Base-by-base conservation (phyloP, 1,139 yeast species). In the Hemisphaericaspora xylofermentans region DNA sequence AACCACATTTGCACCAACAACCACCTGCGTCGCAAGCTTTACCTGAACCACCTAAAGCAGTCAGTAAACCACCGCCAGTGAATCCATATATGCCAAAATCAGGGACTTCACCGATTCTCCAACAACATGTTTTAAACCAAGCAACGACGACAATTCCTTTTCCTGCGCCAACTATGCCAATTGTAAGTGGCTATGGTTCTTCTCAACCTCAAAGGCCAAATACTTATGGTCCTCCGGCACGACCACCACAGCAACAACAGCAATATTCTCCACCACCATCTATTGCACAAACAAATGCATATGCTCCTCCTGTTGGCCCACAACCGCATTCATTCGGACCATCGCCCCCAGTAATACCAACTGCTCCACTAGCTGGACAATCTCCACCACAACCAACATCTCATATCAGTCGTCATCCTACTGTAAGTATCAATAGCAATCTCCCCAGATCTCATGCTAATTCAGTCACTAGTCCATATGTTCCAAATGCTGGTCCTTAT, bases 401-500 rank as follows among this genome's bases (percentile, higher is more conserved):
- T 6, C 35, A 17, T 9, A 38, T 33, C 24, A 39, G 16, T 36
- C 42, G 44, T 19, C 44, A 33, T 18, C 40, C 41, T 4, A 16
- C 41, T 12, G 25, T 27, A 16, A 35, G 44, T 7, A 39, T 58
- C 10, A 57, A 58, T 36, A 60, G 66, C 3, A 56, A 50, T 43
- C 47, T 60, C 10, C 43, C 51, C 2, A 54, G 52, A 32, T 40
- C 46, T 10, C 48, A 40, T 18, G 16, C 38, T 16, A 53, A 53
- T 37, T 53, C 63, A 9, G 55, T 60, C 1, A 51, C 62, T 2
- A 70, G 75, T 45, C 76, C 76, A 2, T 72, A 72, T 48, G 72
- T 72, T 17, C 78, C 78, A 1, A 64, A 64, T 41, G 64, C 71
- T 4, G 78, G 78, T 2, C 77, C 76, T 1, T 72, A 72, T 46